phyloP scores from a whole-genome alignment of 371 early-diverging fungal genomes.

The Mucor saturninus region DNA sequence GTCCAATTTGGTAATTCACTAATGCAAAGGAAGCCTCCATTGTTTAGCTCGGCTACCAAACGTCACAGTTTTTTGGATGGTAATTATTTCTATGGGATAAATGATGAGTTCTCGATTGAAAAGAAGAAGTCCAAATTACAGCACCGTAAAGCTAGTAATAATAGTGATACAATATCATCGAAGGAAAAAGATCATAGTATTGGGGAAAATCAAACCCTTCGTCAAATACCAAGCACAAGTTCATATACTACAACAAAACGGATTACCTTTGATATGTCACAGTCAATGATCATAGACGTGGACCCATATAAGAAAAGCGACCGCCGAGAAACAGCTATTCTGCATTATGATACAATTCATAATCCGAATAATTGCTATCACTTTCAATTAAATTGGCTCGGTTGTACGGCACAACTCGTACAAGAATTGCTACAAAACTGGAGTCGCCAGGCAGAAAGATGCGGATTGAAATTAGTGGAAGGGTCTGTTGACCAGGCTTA shows the following conservation, averaged over 20 bases:
- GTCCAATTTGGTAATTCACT: constrained; percentile 82
- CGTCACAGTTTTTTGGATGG: constrained; percentile 88
- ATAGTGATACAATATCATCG: neutral
- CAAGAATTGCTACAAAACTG: constrained; percentile 88
- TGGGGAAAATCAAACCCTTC: constrained; percentile 5
- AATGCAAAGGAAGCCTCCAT: constrained; percentile 66
- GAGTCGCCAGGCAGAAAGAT: constrained; percentile 85
- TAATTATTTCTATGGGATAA: constrained; percentile 88
- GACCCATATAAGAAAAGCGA: constrained; percentile 76
- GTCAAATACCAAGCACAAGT: constrained; percentile 23
- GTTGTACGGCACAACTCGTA: constrained; percentile 89
- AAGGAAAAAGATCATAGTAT: constrained; percentile 7
- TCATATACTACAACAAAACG: constrained; percentile 6
- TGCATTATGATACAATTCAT: constrained; percentile 92
- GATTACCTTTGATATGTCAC: constrained; percentile 56
- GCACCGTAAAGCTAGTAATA: constrained; percentile 30
- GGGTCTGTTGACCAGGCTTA: constrained; percentile 87
- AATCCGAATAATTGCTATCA: constrained; percentile 90
- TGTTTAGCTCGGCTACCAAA: constrained; percentile 80
- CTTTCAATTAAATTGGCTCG: constrained; percentile 94
- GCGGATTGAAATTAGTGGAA: constrained; percentile 90
- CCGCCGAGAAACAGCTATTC: constrained; percentile 81
- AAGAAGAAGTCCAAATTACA: constrained; percentile 33
- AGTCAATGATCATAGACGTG: constrained; percentile 76
- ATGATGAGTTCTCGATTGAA: constrained; percentile 59